These are phyloP conservation scores for Fraxinus floribunda DNA, from an alignment of 305 asterid genomes.

Conservation along the genomic window DNA sequence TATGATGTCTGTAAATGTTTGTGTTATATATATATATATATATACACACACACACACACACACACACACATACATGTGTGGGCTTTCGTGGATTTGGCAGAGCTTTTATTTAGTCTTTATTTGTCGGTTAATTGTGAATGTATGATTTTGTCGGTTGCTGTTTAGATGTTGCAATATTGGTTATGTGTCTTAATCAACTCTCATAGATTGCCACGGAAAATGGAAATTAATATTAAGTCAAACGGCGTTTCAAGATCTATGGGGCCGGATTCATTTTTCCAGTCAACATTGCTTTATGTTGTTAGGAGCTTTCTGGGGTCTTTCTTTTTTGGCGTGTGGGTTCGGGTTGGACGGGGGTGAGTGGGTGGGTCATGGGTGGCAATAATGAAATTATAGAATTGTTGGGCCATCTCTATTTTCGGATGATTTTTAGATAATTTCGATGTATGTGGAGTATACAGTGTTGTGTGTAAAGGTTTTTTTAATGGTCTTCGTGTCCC, in stretches of 20 bases:
- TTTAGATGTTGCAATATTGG: slow-evolving; percentile 25
- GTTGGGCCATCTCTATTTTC: not conserved
- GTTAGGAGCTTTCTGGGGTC: not conserved
- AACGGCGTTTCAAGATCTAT: slow-evolving; percentile 23
- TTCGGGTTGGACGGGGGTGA: not conserved
- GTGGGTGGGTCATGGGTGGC: not conserved
- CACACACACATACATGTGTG: slow-evolving; percentile 7
- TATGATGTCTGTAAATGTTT: slow-evolving; percentile 7
- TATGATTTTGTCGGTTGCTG: slow-evolving; percentile 33
- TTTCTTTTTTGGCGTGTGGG: not conserved
- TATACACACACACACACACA: too few relatives aligned
- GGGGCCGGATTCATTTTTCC: slow-evolving; percentile 19
- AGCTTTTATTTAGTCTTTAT: slow-evolving; percentile 23
- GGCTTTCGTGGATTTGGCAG: slow-evolving; percentile 28
- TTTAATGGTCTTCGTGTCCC: not conserved
- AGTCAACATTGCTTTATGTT: not conserved
- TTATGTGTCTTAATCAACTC: slow-evolving; percentile 21
- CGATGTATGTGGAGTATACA: not conserved
- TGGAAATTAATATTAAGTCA: slow-evolving; percentile 7
- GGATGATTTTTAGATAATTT: not conserved
- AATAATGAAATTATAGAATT: not conserved
- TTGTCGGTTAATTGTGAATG: slow-evolving; percentile 27
- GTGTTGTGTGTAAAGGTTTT: not conserved
- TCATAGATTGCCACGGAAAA: not conserved
- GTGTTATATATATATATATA: not conserved